Base-by-base conservation (phyloP, 2,329 filamentous ascomycete species). In the Ploettnerulaceae sp. region DNA sequence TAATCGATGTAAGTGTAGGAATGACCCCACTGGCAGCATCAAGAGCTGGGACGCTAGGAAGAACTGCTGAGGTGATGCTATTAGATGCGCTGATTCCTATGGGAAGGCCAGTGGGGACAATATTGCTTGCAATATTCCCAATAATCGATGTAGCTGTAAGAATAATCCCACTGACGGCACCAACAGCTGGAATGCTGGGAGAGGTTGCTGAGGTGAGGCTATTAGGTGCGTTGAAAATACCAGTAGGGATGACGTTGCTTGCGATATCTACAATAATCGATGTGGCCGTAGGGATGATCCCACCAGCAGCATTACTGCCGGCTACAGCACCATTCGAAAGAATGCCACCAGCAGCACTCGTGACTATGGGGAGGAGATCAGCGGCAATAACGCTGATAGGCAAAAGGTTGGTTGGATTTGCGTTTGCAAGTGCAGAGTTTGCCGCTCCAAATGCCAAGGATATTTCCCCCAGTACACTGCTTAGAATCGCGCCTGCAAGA, bases 401-500 rank as follows among this genome's bases (percentile, higher is more conserved):
- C 9, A 11, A 15, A 11, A 32, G 17, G 22, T 7, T 32, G 7
- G 45, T 35, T n/a, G 46, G 39, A 20, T 48, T 28, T 6, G 17
- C 32, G 22, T 32, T 42, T 20, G 24, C 36, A 9, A 33, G 5
- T 6, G 43, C 21, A 11, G 39, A 39, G 20, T 47, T 40, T 3
- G 43, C 43, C 14, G 43, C 43, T 7, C 18, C 48, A n/a, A 53
- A 34, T 5, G 35, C 37, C 8, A 45, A 38, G 17, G 45, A 47
- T 7, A 53, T 15, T 17, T 48, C 31, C 8, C 36, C 48, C 20
- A 48, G 34, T 8, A 52, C 21, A 1, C 45, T 46, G 15, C 38
- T 52, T n/a, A 51, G 18, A 2, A 51, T 17, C 7, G 28, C 18
- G 7, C 48, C 48, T 3, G 48, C 37, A 4, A 53, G 37, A 18